Evolutionary conservation across 371 early-diverging fungal species (phyloP), one percentile per base, ranked within the genome.

Genomic region (Rhizopus stolonifer): DNA sequence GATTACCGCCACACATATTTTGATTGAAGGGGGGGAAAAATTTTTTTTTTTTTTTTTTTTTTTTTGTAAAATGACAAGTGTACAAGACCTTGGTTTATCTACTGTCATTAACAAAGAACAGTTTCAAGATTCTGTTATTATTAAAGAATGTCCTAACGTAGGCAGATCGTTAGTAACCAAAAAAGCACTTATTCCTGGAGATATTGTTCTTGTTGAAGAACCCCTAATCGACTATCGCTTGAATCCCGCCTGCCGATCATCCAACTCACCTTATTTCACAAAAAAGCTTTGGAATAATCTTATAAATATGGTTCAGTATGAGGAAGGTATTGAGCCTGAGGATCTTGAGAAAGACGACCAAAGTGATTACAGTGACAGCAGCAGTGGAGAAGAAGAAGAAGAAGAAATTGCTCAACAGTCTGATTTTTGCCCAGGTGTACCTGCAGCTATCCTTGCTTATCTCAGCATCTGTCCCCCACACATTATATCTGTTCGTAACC

Each of bases 361-460:
- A 11, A 38, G 38, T 11, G 24, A 10, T 9, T 49, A 49, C 17
- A 48, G 48, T 23, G 21, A 33, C 17, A 44, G 44, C 17, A 15
- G 29, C 10, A 48, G 23, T 26, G 13, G 24, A 46, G 44, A 52
- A 8, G 54, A 55, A n/a, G 64, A 68, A 2, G 40, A 23, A 0
- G 54, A 59, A 10, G 48, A 55, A 5, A 54, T 54, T 3, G 61
- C 60, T 46, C 46, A 32, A 43, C 26, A 59, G 14, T 65, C 72
- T 1, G 56, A 66, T 3, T 74, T 73, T 40, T 60, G 62, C 31
- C 77, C 77, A 2, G 77, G 77, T 34, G 60, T 77, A 3, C 77
- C 77, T 8, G 77, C 74, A n/a, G 73, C 77, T 39, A 69, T 73
- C 59, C 44, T 77, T 5, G 77, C 74, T 8, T 77, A 71, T 49